Base-by-base conservation (phyloP, 2,329 filamentous ascomycete species). In the Talaromyces sp. region DNA sequence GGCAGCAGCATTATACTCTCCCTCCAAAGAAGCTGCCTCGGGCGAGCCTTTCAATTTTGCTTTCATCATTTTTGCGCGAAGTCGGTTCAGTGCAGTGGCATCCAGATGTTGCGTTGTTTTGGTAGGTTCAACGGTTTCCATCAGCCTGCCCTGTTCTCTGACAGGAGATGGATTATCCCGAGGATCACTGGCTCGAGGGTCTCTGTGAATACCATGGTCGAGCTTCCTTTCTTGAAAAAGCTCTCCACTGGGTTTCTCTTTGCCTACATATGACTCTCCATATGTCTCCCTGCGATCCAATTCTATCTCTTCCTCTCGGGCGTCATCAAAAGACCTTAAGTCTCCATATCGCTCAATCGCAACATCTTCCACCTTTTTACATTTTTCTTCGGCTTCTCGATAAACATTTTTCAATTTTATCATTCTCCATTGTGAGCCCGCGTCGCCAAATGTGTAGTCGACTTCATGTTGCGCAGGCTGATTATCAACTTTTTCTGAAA, bases 1-100 rank as follows among this genome's bases (percentile, higher is more conserved):
- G 16, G 90, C 84, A 0, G 92, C 92, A 39, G 85, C 83, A 70
- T 93, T 91, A 80, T 97, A 99, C 70, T 95, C 89, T 22, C 86
- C 86, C 75, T 99, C 92, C 1, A 99, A 85, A 69, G 89, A 85
- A 2, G 86, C 86, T 1, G 88, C 90, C 69, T 96, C 88, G 0
- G 92, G 86, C 0, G 91, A 88, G 16, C 89, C 89, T 67, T 89
- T 90, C 56, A 99, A 81, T 74, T 96, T 96, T 4, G 95, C 95
- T 75, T 96, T 97, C 90, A 99, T 94, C 83, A 98, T 89, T 73
- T 95, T 90, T 0, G 95, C 95, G 69, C 94, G 93, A 59, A 99
- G 85, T 67, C 91, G 89, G 78, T 99, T 99, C 63, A 99, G 82
- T 0, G 89, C 83, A 0, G 92, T 95, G 72, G 90, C 88, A 70